A percentile compares a stretch with the other conserved stretches of the same genome.
phyloP scores from a whole-genome alignment of 2,329 filamentous ascomycete genomes.

The Pyricularia pennisetigena region DNA sequence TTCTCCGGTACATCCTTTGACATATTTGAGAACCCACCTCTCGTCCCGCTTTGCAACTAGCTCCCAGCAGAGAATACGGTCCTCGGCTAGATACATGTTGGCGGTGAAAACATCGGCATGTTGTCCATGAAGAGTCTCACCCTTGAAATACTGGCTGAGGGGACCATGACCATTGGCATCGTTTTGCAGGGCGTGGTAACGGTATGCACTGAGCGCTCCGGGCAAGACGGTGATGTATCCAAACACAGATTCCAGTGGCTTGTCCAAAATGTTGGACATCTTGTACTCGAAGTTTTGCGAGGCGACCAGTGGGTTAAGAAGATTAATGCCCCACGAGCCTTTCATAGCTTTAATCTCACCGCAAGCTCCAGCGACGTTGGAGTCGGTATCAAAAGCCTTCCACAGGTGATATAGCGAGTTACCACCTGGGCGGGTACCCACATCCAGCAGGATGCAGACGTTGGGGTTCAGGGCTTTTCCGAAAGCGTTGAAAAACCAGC shows the following conservation, averaged over 20 bases:
- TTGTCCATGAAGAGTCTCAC: conserved; percentile 90
- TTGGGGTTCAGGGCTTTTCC: conserved; percentile 88
- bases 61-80: conserved; percentile 89
- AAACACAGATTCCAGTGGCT: conserved; percentile 93
- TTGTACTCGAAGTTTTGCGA: conserved; percentile 99
- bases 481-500: conserved; percentile 99
- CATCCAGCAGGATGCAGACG: conserved; percentile 92
- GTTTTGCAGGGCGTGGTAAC: conserved; percentile 93
- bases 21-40: conserved; percentile 96
- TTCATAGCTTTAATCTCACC: conserved; percentile 98
- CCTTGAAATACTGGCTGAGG: conserved; percentile 97
- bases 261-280: conserved; percentile 98
- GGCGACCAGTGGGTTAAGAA: conserved; percentile 89
- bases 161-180: conserved; percentile 93
- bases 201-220: conserved; percentile 87
- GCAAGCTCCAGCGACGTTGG: conserved; percentile 91
- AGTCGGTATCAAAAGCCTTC: conserved; percentile 98
- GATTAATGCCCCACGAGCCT: conserved; percentile 69
- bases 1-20: conserved; percentile 92
- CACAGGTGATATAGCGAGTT: conserved; percentile 95
- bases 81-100: conserved; percentile 89
- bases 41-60: conserved; percentile 90
- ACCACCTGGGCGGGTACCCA: conserved; percentile 81
- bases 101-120: conserved; percentile 61
- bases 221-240: conserved; percentile 97